Evolutionary conservation across 2,329 filamentous ascomycete species (phyloP), one percentile per base, ranked within the genome.

Genomic region (Fonsecaea monophora): DNA sequence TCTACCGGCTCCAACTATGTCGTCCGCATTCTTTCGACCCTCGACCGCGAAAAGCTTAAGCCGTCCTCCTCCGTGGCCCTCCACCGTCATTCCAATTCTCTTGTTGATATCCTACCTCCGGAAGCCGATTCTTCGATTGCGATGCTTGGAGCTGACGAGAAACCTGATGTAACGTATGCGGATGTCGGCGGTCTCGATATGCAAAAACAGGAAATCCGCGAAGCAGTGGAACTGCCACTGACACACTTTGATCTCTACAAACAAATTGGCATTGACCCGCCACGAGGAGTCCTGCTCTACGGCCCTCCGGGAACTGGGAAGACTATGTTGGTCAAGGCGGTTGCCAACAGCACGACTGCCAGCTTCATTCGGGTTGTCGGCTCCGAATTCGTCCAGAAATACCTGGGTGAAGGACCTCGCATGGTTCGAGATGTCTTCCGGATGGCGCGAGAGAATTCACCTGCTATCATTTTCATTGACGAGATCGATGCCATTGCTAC

Each of bases 371-470:
- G 95, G 72, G 95, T 99, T 12, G 95, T 98, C 57, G 95, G 95
- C 59, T 98, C 94, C 67, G 95, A 99, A 78, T 98, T 99, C 75
- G 95, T 99, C 61, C 95, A 99, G 78, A 99, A 99, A 82, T 99
- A 99, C 76, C 86, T 99, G 1, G 95, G 95, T 78, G 95, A 99
- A 79, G 95, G 95, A 60, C 95, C 95, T 61, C 92, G 95, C 73
- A 99, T 99, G 95, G 95, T 99, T 62, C 92, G 95, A 76, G 95
- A 99, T 78, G 95, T 99, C 48, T 99, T 99, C 87, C 88, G 95
- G 70, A 99, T 99, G 95, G 95, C 95, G 42, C 90, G 95, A 70
- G 95, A 99, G 84, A 99, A 99, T 83, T 94, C 93, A 0, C 95
- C 95, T 0, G 91, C 94, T 66, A 99, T 99, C 79, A 99, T 99